Conservation (phyloP, 352 stramenopile genomes). For the Pythium catenulatum region DNA sequence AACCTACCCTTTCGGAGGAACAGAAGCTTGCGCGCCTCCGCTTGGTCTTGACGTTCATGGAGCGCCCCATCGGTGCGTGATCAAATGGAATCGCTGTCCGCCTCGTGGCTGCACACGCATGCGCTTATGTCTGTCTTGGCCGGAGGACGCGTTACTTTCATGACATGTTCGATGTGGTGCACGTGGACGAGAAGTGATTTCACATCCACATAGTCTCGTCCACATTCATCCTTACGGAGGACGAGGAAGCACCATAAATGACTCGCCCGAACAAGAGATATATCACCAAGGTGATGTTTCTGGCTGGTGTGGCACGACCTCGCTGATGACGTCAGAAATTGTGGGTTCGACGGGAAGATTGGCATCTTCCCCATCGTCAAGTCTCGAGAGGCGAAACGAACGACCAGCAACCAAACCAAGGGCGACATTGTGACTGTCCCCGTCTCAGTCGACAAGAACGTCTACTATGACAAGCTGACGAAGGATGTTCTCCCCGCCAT, state of each 20-base stretch:
- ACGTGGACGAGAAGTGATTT: slow-evolving; percentile 63
- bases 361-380: slow-evolving; percentile 35
- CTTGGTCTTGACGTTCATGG: neutral
- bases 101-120: neutral
- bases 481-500: slow-evolving; percentile 23
- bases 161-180: slow-evolving; percentile 42
- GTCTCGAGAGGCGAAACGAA: neutral
- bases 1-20: neutral
- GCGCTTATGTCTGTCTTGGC: neutral
- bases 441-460: neutral
- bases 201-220: slow-evolving; percentile 42
- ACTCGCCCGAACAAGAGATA: slow-evolving; percentile 49
- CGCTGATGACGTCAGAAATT: slow-evolving; percentile 27
- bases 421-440: neutral
- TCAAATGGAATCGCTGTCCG: too few relatives aligned
- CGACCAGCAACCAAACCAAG: slow-evolving; percentile 29
- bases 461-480: neutral
- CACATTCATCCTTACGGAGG: slow-evolving; percentile 26
- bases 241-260: slow-evolving; percentile 22
- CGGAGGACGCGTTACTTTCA: slow-evolving; percentile 29
- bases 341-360: slow-evolving; percentile 36
- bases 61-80: slow-evolving; percentile 24
- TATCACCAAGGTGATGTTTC: slow-evolving; percentile 65
- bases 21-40: slow-evolving; percentile 1
- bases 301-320: slow-evolving; percentile 37